These are phyloP conservation scores for Aspergillus caelatus DNA, from an alignment of 2,329 filamentous ascomycete genomes.

Conservation along the genomic window DNA sequence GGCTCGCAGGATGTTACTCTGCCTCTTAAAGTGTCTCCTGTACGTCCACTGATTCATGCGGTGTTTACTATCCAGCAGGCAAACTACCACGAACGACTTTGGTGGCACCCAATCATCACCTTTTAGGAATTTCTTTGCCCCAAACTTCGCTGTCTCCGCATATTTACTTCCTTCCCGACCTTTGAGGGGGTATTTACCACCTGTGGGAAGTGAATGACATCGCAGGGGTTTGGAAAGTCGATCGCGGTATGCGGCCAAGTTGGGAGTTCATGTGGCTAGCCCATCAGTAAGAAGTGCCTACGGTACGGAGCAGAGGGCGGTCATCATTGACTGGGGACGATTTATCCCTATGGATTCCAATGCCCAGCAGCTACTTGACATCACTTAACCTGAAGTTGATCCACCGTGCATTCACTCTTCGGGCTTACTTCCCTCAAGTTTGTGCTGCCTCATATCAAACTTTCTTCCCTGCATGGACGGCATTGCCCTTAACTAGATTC, in stretches of 20 bases:
- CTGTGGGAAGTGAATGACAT: neutral
- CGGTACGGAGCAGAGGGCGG: neutral
- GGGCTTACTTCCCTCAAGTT: neutral
- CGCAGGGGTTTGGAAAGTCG: conserved; percentile 1
- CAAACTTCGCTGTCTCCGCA: neutral
- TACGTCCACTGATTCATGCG: neutral
- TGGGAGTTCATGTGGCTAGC: neutral
- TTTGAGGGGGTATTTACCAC: neutral
- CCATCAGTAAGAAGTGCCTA: neutral
- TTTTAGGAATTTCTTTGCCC: neutral
- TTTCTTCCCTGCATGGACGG: neutral
- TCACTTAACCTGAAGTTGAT: neutral
- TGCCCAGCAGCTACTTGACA: neutral
- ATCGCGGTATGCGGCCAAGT: neutral
- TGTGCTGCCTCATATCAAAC: neutral
- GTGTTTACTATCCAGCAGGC: neutral
- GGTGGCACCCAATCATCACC: neutral
- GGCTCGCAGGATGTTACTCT: neutral
- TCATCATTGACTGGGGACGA: neutral
- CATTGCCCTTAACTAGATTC: neutral
- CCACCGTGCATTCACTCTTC: neutral
- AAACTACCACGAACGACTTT: neutral
- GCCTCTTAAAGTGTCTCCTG: neutral
- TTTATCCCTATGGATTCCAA: neutral
- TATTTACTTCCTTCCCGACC: neutral